Base-by-base conservation (phyloP, 2,329 filamentous ascomycete genomes). In the Aspergillus caelatus region DNA sequence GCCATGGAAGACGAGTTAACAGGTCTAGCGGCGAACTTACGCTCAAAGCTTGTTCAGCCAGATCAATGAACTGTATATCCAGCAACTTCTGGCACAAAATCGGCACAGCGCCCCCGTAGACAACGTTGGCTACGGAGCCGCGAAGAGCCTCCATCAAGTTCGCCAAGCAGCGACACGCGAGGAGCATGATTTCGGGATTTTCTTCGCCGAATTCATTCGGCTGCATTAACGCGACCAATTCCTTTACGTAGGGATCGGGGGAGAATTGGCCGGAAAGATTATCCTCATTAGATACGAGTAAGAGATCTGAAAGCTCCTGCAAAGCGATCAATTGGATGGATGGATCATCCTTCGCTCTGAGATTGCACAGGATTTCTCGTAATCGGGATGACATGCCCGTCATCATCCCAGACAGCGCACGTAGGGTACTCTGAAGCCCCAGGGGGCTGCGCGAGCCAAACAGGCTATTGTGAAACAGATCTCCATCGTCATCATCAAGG, bases 61-160 rank as follows among this genome's bases (percentile, higher is more conserved):
- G 84, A 77, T 99, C 95, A 75, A 99, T 99, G 77, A 94, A 99
- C 65, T 94, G 91, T 53, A 98, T 98, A 78, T 98, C 94, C 65
- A 98, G 84, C 34, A 99, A 84, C 79, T 98, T 99, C 74, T 94
- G 92, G 80, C 95, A 98, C 30, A 99, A 83, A 14, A 99, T 89
- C 2, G 95, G 94, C 6, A 99, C 95, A 39, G 95, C 95, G 57
- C 93, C 93, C n/a, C 94, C 94, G 75, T 98, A 98, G 4, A 98
- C 95, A 16, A 99, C 93, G 75, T 96, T 97, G 14, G 93, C 92
- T 56, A 95, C 95, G 62, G 94, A 94, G 39, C 93, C 90, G 23
- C 95, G 94, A 34, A 99, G 82, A 30, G 94, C 96, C 77, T 99
- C 95, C 95, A 99, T 99, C 61, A 99, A 80, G 76, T 99, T 98